A percentile compares a stretch with the other conserved stretches of the same genome.
These are phyloP conservation scores for Pichia scutulata DNA, from an alignment of 805 yeast genomes.

Conservation along the genomic window DNA sequence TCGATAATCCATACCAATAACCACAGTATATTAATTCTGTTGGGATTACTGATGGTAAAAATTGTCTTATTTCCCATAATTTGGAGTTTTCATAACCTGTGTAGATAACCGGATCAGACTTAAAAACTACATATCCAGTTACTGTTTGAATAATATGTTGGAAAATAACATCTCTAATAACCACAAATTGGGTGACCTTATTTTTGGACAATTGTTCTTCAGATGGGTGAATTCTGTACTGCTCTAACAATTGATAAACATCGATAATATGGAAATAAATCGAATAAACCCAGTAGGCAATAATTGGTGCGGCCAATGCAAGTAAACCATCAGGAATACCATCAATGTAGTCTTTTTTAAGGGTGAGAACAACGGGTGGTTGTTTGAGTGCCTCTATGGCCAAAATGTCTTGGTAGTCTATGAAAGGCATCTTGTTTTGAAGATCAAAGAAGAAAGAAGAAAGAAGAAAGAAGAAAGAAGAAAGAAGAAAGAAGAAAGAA, in stretches of 20 bases:
- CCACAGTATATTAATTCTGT: slow-evolving; percentile 38
- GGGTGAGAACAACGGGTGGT: neutral
- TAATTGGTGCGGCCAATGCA: slow-evolving; percentile 67
- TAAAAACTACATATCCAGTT: slow-evolving; percentile 51
- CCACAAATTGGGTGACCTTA: slow-evolving; percentile 62
- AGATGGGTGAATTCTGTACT: slow-evolving; percentile 85
- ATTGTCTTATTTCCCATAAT: slow-evolving; percentile 40
- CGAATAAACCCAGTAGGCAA: slow-evolving; percentile 79
- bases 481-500: too few species aligned
- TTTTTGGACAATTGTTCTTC: slow-evolving; percentile 75
- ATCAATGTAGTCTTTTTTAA: slow-evolving; percentile 2
- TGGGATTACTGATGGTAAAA: slow-evolving; percentile 34
- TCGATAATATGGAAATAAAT: slow-evolving; percentile 70
- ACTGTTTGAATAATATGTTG: slow-evolving; percentile 82
- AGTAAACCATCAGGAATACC: slow-evolving; percentile 3
- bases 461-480: too few species aligned
- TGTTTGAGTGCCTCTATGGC: neutral
- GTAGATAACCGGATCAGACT: slow-evolving; percentile 47
- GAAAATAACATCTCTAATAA: slow-evolving; percentile 68
- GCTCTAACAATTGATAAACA: slow-evolving; percentile 64
- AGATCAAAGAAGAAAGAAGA: neutral
- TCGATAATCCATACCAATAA: slow-evolving; percentile 60
- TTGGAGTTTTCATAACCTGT: slow-evolving; percentile 42
- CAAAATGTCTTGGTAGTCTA: slow-evolving; percentile 1
- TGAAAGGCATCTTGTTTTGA: neutral